Evolutionary conservation across 1,284 basidiomycete species (phyloP).

Genomic region (Rhodotorula mucilaginosa): DNA sequence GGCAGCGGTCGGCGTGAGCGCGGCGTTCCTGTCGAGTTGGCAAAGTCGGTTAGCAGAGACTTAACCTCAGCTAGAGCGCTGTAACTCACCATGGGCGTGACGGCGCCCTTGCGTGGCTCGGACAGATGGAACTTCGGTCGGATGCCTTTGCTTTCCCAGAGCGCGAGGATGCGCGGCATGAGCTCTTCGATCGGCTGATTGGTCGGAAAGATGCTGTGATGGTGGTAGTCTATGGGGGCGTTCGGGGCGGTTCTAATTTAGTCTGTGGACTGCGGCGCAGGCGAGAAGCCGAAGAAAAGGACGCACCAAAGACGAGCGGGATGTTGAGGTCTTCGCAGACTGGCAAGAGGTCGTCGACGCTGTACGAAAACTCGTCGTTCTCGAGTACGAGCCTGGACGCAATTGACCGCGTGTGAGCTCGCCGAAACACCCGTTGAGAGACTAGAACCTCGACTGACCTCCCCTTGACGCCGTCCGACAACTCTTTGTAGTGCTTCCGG

Average conservation of each 20-base stretch:
- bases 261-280: too few relatives aligned
- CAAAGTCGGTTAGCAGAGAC: background rate
- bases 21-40: conserved; percentile 57
- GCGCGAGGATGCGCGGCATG: conserved; percentile 68
- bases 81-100: conserved; percentile 59
- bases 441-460: conserved; percentile 54
- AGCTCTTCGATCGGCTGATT: conserved; percentile 59
- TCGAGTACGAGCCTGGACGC: conserved; percentile 63
- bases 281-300: background rate
- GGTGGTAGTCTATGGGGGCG: conserved; percentile 2
- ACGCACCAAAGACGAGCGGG: conserved; percentile 64
- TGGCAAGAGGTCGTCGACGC: conserved; percentile 76
- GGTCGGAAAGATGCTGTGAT: conserved; percentile 45
- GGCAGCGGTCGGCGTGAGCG: conserved; percentile 78
- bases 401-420: background rate
- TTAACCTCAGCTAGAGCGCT: background rate
- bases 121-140: conserved; percentile 84
- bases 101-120: conserved; percentile 71
- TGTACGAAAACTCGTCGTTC: conserved; percentile 91
- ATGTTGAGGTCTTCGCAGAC: conserved; percentile 76
- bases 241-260: background rate
- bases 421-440: background rate
- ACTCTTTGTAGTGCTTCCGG: conserved; percentile 63
- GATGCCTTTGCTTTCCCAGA: conserved; percentile 69
- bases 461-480: conserved; percentile 65